Base-by-base conservation (phyloP, 2,329 filamentous ascomycete species). In the Helotiales sp. region DNA sequence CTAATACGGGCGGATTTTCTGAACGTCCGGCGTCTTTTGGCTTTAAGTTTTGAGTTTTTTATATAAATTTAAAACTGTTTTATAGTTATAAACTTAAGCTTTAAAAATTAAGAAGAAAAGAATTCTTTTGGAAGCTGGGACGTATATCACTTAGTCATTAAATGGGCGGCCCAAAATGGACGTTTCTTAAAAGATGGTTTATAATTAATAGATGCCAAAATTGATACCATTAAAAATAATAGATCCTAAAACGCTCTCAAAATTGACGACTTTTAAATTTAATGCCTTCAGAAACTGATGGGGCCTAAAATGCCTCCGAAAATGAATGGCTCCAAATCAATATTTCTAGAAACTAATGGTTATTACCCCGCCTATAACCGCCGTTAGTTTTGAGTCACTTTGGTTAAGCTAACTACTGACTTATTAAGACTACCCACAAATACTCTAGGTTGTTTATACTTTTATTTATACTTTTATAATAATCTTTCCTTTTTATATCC, bases 1-100 rank as follows among this genome's bases (percentile, higher is more conserved):
- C 50, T 68, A 8, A 68, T 60, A 22, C 63, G 63, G 0, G 49
- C 63, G 17, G 62, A 61, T 34, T 63, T 64, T 66, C 49, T 63
- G 34, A 52, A 69, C 24, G 43, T 69, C 13, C 22, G 15, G 28
- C 52, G 64, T 34, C 63, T 55, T 37, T 68, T 57, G 13, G 28
- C 47, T 55, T 65, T 26, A 28, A 65, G 60, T 49, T 45, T 63
- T 55, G 50, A 55, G 24, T 55, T 24, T 55, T 55, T 24, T 4
- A 55, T 3, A 30, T 28, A 15, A 55, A 24, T 13, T 55, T 28
- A 4, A 55, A 24, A 55, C 13, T 55, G 8, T 55, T 55, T 55
- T 24, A 55, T 55, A 6, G n/a, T n/a, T n/a, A n/a, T n/a, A n/a
- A n/a, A n/a, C n/a, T n/a, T n/a, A n/a, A n/a, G n/a, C n/a, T n/a